Evolutionary conservation across 352 stramenopile species (phyloP).

Genomic region (Phytophthora pistaciae): DNA sequence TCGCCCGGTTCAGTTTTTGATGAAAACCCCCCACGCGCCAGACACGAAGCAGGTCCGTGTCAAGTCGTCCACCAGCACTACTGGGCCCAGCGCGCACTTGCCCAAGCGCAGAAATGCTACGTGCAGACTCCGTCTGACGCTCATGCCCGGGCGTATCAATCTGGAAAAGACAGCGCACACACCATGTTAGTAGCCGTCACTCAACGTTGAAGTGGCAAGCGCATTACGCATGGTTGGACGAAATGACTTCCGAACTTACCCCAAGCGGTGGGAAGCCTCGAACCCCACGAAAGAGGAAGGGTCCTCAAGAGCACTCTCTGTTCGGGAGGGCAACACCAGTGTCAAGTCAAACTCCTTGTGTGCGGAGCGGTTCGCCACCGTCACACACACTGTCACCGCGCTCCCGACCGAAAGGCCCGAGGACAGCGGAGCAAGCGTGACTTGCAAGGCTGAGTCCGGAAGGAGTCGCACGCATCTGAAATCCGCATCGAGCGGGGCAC

Average conservation of each 20-base stretch:
- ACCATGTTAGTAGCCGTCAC: constrained; percentile 11
- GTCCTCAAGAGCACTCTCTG: neutral
- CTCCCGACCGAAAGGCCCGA: constrained; percentile 21
- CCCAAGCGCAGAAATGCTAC: constrained; percentile 60
- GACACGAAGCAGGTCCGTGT: constrained; percentile 74
- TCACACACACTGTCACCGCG: constrained; percentile 47
- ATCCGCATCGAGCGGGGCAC: constrained; percentile 22
- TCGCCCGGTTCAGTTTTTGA: constrained; percentile 31
- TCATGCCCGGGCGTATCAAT: constrained; percentile 56
- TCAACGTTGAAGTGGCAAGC: constrained; percentile 9
- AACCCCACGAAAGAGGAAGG: constrained; percentile 54
- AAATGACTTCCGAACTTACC: constrained; percentile 43
- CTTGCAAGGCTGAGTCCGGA: constrained; percentile 54
- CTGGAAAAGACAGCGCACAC: constrained; percentile 23
- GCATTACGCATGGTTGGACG: constrained; percentile 9
- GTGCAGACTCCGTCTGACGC: constrained; percentile 69
- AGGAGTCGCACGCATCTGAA: constrained; percentile 45
- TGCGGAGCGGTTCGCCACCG: constrained; percentile 63
- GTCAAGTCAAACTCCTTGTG: constrained; percentile 70
- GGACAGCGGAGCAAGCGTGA: constrained; percentile 48
- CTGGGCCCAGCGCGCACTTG: constrained; percentile 48
- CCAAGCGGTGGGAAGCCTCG: constrained; percentile 72
- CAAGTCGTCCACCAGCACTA: constrained; percentile 69
- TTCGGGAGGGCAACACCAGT: constrained; percentile 49
- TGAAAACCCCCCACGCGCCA: constrained; percentile 43